Evolutionary conservation across 495 filamentous ascomycete genomes (phyloP).

Genomic region (Penicillium argentinense): DNA sequence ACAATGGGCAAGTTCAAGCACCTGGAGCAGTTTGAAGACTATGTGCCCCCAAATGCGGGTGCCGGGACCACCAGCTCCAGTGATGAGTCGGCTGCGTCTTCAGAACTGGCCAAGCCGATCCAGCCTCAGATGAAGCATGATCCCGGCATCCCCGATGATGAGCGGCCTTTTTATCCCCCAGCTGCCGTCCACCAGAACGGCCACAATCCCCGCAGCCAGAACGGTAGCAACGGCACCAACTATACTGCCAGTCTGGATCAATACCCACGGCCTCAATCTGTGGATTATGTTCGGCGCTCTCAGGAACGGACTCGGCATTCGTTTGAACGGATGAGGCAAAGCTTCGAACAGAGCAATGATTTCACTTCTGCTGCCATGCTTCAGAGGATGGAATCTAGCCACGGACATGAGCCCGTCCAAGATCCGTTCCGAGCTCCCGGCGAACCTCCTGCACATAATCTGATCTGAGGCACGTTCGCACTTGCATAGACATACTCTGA

Average conservation of each 20-base stretch:
- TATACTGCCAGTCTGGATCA: constrained; percentile 69
- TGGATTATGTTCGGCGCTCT: constrained; percentile 71
- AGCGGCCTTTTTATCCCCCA: constrained; percentile 87
- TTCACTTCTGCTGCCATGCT: constrained; percentile 86
- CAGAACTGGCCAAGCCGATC: constrained; percentile 62
- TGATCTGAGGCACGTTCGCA: constrained; percentile 24
- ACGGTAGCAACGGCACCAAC: constrained; percentile 90
- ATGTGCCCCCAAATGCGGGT: constrained; percentile 36
- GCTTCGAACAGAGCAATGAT: constrained; percentile 83
- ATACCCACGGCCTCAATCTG: constrained; percentile 46
- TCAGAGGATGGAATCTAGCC: constrained; percentile 76
- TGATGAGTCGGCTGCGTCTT: constrained; percentile 55
- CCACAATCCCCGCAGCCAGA: constrained; percentile 81
- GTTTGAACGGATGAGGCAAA: constrained; percentile 55
- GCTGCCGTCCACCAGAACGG: constrained; percentile 77
- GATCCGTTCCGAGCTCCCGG: constrained; percentile 38
- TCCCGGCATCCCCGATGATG: constrained; percentile 71
- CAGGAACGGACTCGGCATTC: constrained; percentile 70
- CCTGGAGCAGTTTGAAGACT: constrained; percentile 54
- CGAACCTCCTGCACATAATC: constrained; percentile 35
- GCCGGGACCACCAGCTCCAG: constrained; percentile 27
- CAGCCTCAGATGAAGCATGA: constrained; percentile 57
- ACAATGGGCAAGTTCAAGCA: constrained; percentile 75
- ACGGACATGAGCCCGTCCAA: constrained; percentile 38
- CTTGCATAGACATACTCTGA: constrained; percentile 34